These are phyloP conservation scores for Erysimum pusillum DNA, from an alignment of 441 rosid genomes.

Conservation along the genomic window DNA sequence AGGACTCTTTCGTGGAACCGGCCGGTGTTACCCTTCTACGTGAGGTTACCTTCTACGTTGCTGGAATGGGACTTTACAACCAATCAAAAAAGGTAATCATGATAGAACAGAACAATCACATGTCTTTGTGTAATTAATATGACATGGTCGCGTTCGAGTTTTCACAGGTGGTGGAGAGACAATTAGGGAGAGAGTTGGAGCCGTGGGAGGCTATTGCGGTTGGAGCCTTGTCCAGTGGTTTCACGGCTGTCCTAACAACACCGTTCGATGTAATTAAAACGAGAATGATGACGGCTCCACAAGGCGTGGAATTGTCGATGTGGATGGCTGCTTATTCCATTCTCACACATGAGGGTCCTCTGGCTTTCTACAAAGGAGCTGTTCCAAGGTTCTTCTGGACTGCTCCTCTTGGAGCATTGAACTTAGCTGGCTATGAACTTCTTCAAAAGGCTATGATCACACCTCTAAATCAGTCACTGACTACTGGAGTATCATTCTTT, in stretches of 20 bases:
- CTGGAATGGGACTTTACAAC: constrained; percentile 88
- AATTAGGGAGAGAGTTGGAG: constrained; percentile 79
- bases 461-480: constrained; percentile 34
- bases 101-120: neutral
- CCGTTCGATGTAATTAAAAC: constrained; percentile 97
- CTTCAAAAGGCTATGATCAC: constrained; percentile 77
- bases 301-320: constrained; percentile 75
- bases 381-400: constrained; percentile 95
- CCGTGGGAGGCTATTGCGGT: constrained; percentile 87
- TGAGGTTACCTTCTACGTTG: constrained; percentile 94
- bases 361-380: constrained; percentile 91
- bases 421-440: constrained; percentile 94
- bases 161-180: constrained; percentile 67
- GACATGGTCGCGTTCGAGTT: constrained; percentile 25
- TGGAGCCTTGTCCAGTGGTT: constrained; percentile 92
- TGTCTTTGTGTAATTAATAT: neutral
- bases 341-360: constrained; percentile 75
- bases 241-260: constrained; percentile 87
- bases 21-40: constrained; percentile 88
- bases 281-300: constrained; percentile 95
- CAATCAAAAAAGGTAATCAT: constrained; percentile 84
- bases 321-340: constrained; percentile 73
- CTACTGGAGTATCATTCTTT: neutral
- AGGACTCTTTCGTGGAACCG: constrained; percentile 96
- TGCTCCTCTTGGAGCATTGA: constrained; percentile 96